phyloP scores from a whole-genome alignment of 2,329 filamentous ascomycete species.

The Fusarium domesticum region DNA sequence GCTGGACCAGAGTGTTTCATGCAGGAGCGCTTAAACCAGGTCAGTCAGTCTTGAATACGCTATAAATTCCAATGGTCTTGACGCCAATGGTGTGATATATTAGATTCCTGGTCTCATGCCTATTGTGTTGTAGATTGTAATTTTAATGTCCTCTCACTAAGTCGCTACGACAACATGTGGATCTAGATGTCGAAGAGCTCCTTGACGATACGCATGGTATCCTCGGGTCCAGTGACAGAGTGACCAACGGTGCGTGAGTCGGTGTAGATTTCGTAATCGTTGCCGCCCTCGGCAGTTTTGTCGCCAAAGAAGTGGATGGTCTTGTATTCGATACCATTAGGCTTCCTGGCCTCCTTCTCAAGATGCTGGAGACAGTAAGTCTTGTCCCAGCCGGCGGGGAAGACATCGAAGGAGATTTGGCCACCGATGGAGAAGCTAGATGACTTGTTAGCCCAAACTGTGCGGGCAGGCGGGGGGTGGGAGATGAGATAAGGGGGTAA shows the following conservation, averaged over 20 bases:
- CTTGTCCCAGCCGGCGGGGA: slow-evolving; percentile 97
- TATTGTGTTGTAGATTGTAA: slow-evolving; percentile 12
- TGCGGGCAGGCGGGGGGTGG: no score
- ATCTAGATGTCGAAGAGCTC: slow-evolving; percentile 69
- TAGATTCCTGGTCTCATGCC: slow-evolving; percentile 16
- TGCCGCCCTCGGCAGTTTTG: slow-evolving; percentile 87
- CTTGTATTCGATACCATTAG: slow-evolving; percentile 72
- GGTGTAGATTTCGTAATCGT: slow-evolving; percentile 91
- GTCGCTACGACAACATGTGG: slow-evolving; percentile 1
- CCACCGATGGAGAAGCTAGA: slow-evolving; percentile 86
- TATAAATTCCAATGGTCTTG: background rate
- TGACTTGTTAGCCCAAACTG: slow-evolving; percentile 7
- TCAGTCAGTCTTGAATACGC: no score
- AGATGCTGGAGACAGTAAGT: slow-evolving; percentile 91
- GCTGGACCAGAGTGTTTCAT: no score
- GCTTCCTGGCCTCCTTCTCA: slow-evolving; percentile 70
- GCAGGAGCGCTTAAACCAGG: no score
- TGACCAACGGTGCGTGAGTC: slow-evolving; percentile 83
- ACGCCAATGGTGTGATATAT: background rate
- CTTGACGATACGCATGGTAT: slow-evolving; percentile 77
- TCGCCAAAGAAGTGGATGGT: slow-evolving; percentile 98
- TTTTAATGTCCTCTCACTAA: slow-evolving; percentile 9
- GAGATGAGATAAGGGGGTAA: slow-evolving; percentile 1
- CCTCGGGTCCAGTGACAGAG: slow-evolving; percentile 74
- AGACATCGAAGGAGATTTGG: slow-evolving; percentile 97